Evolutionary conservation across 495 filamentous ascomycete genomes (phyloP).

Genomic region (Penicillium dipodomyicola): DNA sequence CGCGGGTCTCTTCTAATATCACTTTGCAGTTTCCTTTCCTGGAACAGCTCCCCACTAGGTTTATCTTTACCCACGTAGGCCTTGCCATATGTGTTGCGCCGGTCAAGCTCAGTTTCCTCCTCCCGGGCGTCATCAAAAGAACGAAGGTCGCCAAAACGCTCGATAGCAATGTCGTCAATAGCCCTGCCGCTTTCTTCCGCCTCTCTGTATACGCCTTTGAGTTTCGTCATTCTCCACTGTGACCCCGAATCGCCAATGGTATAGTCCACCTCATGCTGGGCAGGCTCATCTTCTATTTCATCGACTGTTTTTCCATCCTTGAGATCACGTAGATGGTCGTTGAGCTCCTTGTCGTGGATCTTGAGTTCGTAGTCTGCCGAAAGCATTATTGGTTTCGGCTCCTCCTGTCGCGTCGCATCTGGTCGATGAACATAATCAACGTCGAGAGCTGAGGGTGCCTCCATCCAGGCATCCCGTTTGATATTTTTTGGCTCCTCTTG

Average conservation of each 20-base stretch:
- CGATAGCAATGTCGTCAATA: conserved; percentile 77
- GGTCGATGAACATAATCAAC: conserved; percentile 81
- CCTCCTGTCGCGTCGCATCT: conserved; percentile 41
- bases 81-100: conserved; percentile 78
- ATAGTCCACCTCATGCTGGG: conserved; percentile 70
- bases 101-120: conserved; percentile 88
- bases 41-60: conserved; percentile 82
- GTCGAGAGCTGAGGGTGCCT: conserved; percentile 74
- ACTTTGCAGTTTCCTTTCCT: conserved; percentile 63
- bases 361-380: conserved; percentile 70
- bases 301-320: conserved; percentile 54
- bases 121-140: conserved; percentile 93
- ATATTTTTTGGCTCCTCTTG: conserved; percentile 40
- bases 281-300: conserved; percentile 49
- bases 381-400: conserved; percentile 47
- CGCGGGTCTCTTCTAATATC: conserved; percentile 38
- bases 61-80: conserved; percentile 86
- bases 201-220: conserved; percentile 79
- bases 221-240: conserved; percentile 92
- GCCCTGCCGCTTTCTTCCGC: conserved; percentile 67
- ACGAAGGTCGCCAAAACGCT: conserved; percentile 76
- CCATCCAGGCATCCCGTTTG: conserved; percentile 91
- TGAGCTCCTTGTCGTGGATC: conserved; percentile 79
- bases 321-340: conserved; percentile 65
- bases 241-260: conserved; percentile 88